Evolutionary conservation across 306 rosid genomes (phyloP), one percentile per base, ranked within the genome.

Genomic region (Malus asiatica): DNA sequence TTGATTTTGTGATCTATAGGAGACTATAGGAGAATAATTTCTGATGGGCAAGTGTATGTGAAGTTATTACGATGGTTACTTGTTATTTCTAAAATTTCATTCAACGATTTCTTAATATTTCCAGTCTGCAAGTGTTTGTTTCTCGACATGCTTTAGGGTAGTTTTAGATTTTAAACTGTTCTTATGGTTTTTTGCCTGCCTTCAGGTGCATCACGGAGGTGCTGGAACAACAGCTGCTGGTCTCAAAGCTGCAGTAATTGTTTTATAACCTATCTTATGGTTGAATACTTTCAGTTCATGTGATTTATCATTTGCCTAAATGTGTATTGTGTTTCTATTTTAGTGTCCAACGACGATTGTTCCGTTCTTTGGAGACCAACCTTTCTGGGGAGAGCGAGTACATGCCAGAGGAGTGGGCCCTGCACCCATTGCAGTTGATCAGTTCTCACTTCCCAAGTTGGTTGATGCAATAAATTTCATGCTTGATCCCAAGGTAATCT

Each of bases 201-300:
- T 78, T 65, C 86, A 93, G 99, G 97, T 96, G 80, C 99, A 96
- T 87, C 99, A 96, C 70, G 99, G 99, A 68, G 99, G 99, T 78
- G 99, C 99, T 75, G 99, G 99, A 86, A 96, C 99, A n/a, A 96
- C 99, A 48, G 99, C 99, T 79, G 98, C 99, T 57, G 99, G 99
- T 83, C 85, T 96, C 68, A 93, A 86, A 86, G 98, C 99, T 78
- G 94, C 99, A 16, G 99, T 96, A 90, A 84, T 80, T 78, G 74
- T 62, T 25, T 72, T 20, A 22, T 8, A 58, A 35, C 82, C 81
- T 4, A 29, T 77, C 44, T 79, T 32, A 32, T 69, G 16, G 78
- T 75, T 32, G 71, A 68, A 57, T 77, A 69, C 62, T 55, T 74
- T 63, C 35, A 57, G 45, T 69, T 70, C 30, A 15, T 27, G 4